Base-by-base conservation (phyloP, 2,329 filamentous ascomycete genomes). In the Trichophyton rubrum region DNA sequence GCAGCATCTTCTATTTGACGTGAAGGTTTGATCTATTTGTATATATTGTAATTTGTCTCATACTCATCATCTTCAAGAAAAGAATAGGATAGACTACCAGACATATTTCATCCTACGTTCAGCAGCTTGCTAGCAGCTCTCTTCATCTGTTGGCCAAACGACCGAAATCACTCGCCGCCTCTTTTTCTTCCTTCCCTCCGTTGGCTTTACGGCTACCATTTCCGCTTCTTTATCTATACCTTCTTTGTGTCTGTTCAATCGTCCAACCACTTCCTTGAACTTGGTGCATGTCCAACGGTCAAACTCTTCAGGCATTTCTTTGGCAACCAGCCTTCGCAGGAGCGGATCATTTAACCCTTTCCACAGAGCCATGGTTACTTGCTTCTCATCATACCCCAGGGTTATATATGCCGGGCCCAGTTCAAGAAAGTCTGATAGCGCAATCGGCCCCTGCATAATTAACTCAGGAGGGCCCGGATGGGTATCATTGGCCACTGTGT, bases 321-420 rank as follows among this genome's bases (percentile, higher is more conserved):
- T 65, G 9, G 49, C 49, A 2, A 53, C 49, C 24, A 24, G 49
- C 11, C 49, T 53, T 55, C 63, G 66, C n/a, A 66, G 53, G 15
- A 40, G 38, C 3, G 41, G n/a, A 59, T 69, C 65, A 6, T 63
- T 62, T 20, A 73, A 60, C 7, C 72, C 73, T 4, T 62, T 61
- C 60, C 74, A 65, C 61, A 75, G 74, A 1, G 63, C 62, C 51
- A 67, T 63, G 5, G 73, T 66, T 35, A 72, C 62, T 6, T 62
- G 43, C 1, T 60, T 51, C 40, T 71, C 68, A 17, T 63, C 63
- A 4, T 62, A 56, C 13, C 63, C 2, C 62, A 55, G 33, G 1
- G 58, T 41, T 4, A 67, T 64, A 6, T 69, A 55, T 3, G 59
- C 40, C 20, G 66, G 61, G 3, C 67, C 68, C 9, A 60, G 66